Base-by-base conservation (phyloP, 2,329 filamentous ascomycete genomes). In the Pyricularia sp. region DNA sequence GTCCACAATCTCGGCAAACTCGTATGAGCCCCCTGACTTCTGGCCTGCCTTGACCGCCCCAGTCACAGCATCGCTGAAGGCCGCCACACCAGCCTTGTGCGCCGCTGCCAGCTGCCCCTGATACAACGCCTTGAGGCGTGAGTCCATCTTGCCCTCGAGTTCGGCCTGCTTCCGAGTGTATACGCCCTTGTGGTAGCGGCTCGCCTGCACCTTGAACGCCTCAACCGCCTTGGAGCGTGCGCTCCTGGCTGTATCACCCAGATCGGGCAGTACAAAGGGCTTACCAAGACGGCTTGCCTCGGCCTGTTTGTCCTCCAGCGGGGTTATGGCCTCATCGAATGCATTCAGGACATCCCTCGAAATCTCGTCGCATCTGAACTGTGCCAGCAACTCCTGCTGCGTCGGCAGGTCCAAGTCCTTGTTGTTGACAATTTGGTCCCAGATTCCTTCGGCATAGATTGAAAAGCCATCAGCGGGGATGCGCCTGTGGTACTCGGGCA, bases 391-490 rank as follows among this genome's bases (percentile, higher is more conserved):
- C 78, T 99, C 95, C 80, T 99, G 95, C 78, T 99, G 95, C 0
- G 95, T 98, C 3, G 95, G 95, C 70, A 99, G 81, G 79, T 99
- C 95, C 68, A 99, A 84, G 76, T 99, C 95, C 80, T 99, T 99
- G 85, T 99, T 99, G 83, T 94, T 92, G 74, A 97, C 94, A 76
- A 99, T 99, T 80, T 98, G 94, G 75, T 98, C 94, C 95, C 95
- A 99, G 64, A 99, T 88, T 59, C 94, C 93, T 77, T 95, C 89
- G 0, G 95, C 94, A 75, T 99, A 99, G 70, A 93, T 85, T 0
- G 94, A 92, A 77, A 98, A 95, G n/a, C 95, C 95, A 78, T 99
- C 95, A 11, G 95, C 95, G 12, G 95, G 95, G 72, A 99, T 99
- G 69, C 95, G 87, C 71, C 95, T 87, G 80, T 99, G 95, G 78